Conservation (phyloP, 2,329 filamentous ascomycete species). For the Alternaria arbusti region DNA sequence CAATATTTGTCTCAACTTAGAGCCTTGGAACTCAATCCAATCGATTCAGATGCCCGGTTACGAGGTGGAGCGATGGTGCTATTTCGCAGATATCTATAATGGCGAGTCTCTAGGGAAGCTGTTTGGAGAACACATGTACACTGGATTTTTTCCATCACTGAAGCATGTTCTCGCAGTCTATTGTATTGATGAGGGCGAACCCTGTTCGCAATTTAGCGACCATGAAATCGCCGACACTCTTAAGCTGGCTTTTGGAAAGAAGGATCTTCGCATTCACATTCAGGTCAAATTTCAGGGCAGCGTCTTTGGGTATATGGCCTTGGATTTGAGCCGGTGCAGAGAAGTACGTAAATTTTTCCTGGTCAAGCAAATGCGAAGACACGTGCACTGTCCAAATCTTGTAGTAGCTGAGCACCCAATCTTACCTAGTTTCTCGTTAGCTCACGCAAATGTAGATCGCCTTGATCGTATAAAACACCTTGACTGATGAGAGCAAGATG, state of each 20-base stretch:
- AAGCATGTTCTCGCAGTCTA: not conserved
- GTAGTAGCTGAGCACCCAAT: too few relatives aligned
- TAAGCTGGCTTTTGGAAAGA: not conserved
- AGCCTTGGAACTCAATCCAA: not conserved
- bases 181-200: not conserved
- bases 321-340: not conserved
- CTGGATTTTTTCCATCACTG: not conserved
- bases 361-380: not conserved
- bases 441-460: too few relatives aligned
- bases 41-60: not conserved
- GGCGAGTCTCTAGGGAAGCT: not conserved
- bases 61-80: not conserved
- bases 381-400: not conserved
- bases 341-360: not conserved
- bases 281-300: fast-evolving
- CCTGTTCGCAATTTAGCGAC: fast-evolving
- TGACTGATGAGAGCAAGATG: too few relatives aligned
- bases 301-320: not conserved
- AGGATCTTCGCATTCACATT: not conserved
- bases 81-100: not conserved
- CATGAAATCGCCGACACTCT: not conserved
- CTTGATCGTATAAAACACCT: too few relatives aligned
- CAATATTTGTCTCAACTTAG: fast-evolving
- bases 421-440: too few relatives aligned
- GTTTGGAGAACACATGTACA: not conserved